Conservation (phyloP, 148 eudicot species). For the Rhododendron ovatum region DNA sequence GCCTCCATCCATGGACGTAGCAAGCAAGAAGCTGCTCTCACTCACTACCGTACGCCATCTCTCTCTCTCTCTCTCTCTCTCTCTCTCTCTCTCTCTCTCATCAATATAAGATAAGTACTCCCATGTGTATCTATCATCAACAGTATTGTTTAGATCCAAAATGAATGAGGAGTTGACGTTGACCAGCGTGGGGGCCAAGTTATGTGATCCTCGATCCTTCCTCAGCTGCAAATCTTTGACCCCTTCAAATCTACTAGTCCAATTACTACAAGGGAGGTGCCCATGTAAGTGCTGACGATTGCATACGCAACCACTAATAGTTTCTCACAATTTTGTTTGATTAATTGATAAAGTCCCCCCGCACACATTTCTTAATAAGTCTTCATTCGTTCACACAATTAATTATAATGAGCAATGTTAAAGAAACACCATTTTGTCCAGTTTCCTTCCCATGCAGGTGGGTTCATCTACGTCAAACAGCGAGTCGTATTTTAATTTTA, state of each 20-base stretch:
- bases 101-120: too few relatives aligned
- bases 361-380: not conserved
- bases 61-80: not conserved
- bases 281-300: not conserved
- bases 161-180: conserved; percentile 7
- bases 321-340: not conserved
- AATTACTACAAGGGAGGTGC: not conserved
- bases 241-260: not conserved
- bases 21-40: not conserved
- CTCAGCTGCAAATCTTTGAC: conserved; percentile 18
- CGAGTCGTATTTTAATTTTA: too few relatives aligned
- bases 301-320: not conserved
- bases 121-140: not conserved
- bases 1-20: not conserved
- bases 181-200: conserved; percentile 14
- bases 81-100: not conserved
- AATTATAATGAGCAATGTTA: too few relatives aligned
- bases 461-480: too few relatives aligned
- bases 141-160: not conserved
- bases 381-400: not conserved
- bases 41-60: not conserved
- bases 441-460: too few relatives aligned
- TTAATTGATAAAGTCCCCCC: not conserved
- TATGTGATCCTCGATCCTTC: not conserved
- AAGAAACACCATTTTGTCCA: too few relatives aligned